Conservation (phyloP, 1,139 yeast species). For the Zygosaccharomyces sapae region DNA sequence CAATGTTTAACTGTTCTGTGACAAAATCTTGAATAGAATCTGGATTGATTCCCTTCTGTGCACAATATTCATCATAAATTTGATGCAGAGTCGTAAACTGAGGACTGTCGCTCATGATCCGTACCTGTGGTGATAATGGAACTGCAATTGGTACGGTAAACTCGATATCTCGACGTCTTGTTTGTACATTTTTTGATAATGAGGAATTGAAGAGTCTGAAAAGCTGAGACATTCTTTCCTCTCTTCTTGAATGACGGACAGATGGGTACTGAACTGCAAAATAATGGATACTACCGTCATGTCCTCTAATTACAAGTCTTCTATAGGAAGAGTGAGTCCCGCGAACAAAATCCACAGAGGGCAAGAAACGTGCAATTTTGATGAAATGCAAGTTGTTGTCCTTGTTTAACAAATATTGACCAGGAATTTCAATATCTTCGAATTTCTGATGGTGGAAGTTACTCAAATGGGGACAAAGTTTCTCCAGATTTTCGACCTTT, state of each 20-base stretch:
- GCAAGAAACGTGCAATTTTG: slow-evolving; percentile 88
- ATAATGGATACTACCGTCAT: slow-evolving; percentile 86
- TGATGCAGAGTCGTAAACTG: slow-evolving; percentile 77
- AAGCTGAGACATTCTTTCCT: slow-evolving; percentile 87
- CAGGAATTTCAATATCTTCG: slow-evolving; percentile 96
- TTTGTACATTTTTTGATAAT: slow-evolving; percentile 74
- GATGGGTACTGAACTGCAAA: slow-evolving; percentile 98
- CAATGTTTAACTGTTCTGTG: slow-evolving; percentile 82
- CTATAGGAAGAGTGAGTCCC: slow-evolving; percentile 93
- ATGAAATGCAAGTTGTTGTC: slow-evolving; percentile 85
- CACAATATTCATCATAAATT: slow-evolving; percentile 85
- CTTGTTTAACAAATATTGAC: slow-evolving; percentile 81
- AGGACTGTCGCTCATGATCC: slow-evolving; percentile 82
- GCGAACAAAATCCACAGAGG: slow-evolving; percentile 82
- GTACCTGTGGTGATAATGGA: slow-evolving; percentile 90
- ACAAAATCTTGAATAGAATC: slow-evolving; percentile 90
- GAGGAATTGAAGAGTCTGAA: slow-evolving; percentile 85
- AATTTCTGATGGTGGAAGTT: slow-evolving; percentile 98
- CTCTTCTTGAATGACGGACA: slow-evolving; percentile 94
- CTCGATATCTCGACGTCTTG: slow-evolving; percentile 78
- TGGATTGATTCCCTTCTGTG: slow-evolving; percentile 64
- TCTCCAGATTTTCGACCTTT: slow-evolving; percentile 70
- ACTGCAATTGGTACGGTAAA: slow-evolving; percentile 90
- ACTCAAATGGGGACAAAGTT: slow-evolving; percentile 88
- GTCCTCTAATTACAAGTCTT: slow-evolving; percentile 84